phyloP scores from a whole-genome alignment of 1,139 yeast genomes.

The Blastobotrys aristatus region DNA sequence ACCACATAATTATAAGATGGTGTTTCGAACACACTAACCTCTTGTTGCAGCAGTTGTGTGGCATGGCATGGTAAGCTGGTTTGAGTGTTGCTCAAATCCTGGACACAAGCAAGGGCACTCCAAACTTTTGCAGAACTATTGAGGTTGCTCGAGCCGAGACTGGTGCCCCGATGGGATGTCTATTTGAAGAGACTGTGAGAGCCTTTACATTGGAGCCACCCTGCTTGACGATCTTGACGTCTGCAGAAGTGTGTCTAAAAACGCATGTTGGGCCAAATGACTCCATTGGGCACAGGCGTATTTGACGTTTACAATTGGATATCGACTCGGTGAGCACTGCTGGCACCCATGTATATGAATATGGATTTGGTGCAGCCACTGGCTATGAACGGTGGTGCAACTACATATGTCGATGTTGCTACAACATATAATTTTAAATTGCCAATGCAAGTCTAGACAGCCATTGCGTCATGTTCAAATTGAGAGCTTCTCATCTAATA shows the following conservation, averaged over 20 bases:
- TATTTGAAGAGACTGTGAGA: conserved; percentile 98
- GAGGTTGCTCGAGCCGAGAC: conserved; percentile 98
- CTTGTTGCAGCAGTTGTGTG: no score
- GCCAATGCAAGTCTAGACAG: conserved; percentile 45
- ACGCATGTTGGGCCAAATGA: conserved; percentile 98
- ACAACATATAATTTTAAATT: conserved; percentile 87
- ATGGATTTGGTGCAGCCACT: conserved; percentile 17
- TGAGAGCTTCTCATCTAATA: no score
- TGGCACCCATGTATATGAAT: conserved; percentile 45
- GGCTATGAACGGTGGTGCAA: conserved; percentile 40
- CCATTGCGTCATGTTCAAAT: conserved; percentile 55
- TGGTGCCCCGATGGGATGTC: conserved; percentile 98
- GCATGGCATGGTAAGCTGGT: no score
- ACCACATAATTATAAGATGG: no score
- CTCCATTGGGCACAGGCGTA: conserved; percentile 98
- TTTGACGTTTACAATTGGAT: conserved; percentile 93
- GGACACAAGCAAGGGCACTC: no score
- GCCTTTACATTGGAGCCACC: conserved; percentile 95
- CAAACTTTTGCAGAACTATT: no score
- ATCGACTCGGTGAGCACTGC: conserved; percentile 75
- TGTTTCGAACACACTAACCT: no score
- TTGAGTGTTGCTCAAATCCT: no score
- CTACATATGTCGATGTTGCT: conserved; percentile 63
- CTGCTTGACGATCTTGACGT: conserved; percentile 97
- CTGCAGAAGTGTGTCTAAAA: conserved; percentile 97